A percentile compares a stretch with the other conserved stretches of the same genome.
These are phyloP conservation scores for Saccharomyces mikatae DNA, from an alignment of 805 yeast genomes.

Conservation along the genomic window DNA sequence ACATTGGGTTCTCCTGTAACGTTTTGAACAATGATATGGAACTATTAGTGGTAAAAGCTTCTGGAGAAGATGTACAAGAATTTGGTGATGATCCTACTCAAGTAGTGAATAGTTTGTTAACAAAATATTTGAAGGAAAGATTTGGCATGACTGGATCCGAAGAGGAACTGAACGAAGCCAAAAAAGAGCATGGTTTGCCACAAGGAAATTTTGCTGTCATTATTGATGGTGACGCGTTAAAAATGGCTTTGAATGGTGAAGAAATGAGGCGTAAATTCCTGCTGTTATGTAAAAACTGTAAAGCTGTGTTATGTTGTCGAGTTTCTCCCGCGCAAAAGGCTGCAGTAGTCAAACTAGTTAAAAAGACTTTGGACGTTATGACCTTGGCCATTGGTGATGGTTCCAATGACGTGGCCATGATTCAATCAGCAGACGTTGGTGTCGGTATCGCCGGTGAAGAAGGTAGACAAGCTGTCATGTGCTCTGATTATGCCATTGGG, in stretches of 20 bases:
- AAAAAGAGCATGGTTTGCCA: conserved; percentile 60
- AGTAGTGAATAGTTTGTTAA: conserved; percentile 41
- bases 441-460: conserved; percentile 90
- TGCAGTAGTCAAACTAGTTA: conserved; percentile 70
- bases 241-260: conserved; percentile 39
- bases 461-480: conserved; percentile 85
- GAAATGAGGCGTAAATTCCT: conserved; percentile 51
- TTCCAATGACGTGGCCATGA: conserved; percentile 86
- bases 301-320: conserved; percentile 77
- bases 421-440: conserved; percentile 81
- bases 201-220: conserved; percentile 59
- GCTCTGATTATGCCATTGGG: conserved; percentile 82
- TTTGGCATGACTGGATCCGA: conserved; percentile 53
- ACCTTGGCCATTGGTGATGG: conserved; percentile 87
- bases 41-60: conserved; percentile 44
- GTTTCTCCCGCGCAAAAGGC: conserved; percentile 87
- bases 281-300: conserved; percentile 69
- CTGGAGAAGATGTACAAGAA: conserved; percentile 45
- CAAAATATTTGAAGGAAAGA: conserved; percentile 46
- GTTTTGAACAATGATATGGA: conserved; percentile 71
- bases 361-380: conserved; percentile 67
- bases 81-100: conserved; percentile 34
- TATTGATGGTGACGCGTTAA: conserved; percentile 75
- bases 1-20: conserved; percentile 82
- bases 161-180: conserved; percentile 49